Conservation (phyloP, 2,329 filamentous ascomycete genomes). For the Metarhizium rileyi region DNA sequence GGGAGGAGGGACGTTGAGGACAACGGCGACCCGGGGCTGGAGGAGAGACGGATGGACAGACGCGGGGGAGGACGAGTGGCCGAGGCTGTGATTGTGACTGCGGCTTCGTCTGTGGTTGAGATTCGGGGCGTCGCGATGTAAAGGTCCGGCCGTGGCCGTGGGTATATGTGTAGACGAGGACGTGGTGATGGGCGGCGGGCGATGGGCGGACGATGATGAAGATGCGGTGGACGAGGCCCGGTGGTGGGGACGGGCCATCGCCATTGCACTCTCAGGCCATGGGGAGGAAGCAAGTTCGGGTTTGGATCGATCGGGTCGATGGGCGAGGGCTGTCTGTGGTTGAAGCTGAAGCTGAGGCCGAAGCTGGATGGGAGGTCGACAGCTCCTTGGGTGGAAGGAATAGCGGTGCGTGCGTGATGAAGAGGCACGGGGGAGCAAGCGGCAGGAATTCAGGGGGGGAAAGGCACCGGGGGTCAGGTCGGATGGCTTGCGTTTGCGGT, state of each 20-base stretch:
- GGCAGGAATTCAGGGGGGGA: no score
- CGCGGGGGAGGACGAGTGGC: slow-evolving; percentile 1
- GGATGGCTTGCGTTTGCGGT: no score
- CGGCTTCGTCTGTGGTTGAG: slow-evolving; percentile 1
- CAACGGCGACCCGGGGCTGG: slow-evolving; percentile 69
- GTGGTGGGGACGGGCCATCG: slow-evolving; percentile 13
- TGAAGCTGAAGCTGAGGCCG: background rate
- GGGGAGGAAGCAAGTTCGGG: slow-evolving; percentile 1
- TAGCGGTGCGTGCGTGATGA: no score
- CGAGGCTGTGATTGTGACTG: background rate
- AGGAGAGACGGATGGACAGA: slow-evolving; percentile 36
- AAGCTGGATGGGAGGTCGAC: no score
- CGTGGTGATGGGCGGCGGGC: slow-evolving; percentile 2
- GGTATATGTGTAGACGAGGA: background rate
- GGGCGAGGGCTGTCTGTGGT: background rate
- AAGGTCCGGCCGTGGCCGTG: background rate
- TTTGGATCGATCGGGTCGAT: background rate
- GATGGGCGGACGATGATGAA: slow-evolving; percentile 7
- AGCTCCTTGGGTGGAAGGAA: no score
- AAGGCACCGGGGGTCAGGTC: no score
- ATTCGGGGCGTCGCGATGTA: background rate
- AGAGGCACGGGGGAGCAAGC: no score
- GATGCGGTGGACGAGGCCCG: slow-evolving; percentile 12
- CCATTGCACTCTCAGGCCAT: slow-evolving; percentile 14
- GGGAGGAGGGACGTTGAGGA: slow-evolving; percentile 60